Conservation (phyloP, 805 yeast species). For the Suhomyces xylopsoci region DNA sequence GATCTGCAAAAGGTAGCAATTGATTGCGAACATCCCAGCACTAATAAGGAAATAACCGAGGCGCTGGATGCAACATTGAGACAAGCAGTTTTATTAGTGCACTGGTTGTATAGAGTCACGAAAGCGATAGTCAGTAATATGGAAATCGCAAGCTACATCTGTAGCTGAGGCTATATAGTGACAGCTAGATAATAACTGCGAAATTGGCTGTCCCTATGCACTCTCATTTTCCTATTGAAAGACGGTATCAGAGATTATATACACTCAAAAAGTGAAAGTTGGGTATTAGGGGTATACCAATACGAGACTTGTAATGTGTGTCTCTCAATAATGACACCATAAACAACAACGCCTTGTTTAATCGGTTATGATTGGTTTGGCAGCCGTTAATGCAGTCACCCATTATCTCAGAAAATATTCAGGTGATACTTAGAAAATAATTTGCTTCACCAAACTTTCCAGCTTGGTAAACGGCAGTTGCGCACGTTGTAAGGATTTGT, state of each 20-base stretch:
- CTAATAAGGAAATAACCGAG: no score
- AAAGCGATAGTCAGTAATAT: no score
- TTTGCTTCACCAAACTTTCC: neutral
- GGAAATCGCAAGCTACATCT: neutral
- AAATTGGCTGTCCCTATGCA: neutral
- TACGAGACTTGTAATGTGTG: neutral
- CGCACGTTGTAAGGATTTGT: neutral
- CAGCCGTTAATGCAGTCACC: neutral
- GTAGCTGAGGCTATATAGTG: neutral
- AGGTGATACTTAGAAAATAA: neutral
- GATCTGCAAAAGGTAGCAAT: neutral
- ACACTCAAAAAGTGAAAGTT: neutral
- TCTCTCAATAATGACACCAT: neutral
- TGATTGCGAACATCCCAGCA: no score
- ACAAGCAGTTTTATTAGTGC: no score
- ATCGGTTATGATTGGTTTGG: neutral
- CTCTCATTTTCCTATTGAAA: neutral
- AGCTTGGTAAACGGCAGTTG: neutral
- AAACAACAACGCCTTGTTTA: neutral
- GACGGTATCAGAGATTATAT: neutral
- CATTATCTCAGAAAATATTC: neutral
- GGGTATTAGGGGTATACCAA: neutral
- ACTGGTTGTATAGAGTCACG: no score
- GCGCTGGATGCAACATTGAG: no score
- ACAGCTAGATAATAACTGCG: neutral